Percentiles rank a stretch among this genome's conserved stretches.
These are phyloP conservation scores for Bonnemaisonia californica DNA, from an alignment of 31 red algal species.

Conservation along the genomic window DNA sequence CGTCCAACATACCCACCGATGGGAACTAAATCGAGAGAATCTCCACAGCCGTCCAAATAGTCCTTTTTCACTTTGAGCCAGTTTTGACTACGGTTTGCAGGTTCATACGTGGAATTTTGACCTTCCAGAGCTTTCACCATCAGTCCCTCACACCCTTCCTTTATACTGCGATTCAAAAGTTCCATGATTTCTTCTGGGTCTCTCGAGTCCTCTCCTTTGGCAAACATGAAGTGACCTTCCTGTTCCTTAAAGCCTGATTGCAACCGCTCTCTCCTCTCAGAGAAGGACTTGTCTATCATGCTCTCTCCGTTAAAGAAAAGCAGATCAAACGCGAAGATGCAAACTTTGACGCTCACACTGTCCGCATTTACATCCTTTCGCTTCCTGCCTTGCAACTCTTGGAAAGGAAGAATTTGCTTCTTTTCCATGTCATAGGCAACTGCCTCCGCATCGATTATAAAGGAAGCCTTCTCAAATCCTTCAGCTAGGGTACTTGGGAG, in stretches of 20 bases:
- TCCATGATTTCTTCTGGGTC: slow-evolving; percentile 85
- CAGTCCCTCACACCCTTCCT: slow-evolving; percentile 95
- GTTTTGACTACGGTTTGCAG: slow-evolving; percentile 94
- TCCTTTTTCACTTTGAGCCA: slow-evolving; percentile 99
- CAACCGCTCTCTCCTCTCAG: slow-evolving; percentile 51
- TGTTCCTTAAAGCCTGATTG: slow-evolving; percentile 53
- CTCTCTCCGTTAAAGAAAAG: slow-evolving; percentile 85
- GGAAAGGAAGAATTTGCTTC: slow-evolving; percentile 85
- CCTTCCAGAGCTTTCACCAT: slow-evolving; percentile 98
- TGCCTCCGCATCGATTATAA: slow-evolving; percentile 95
- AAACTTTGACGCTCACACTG: slow-evolving; percentile 89
- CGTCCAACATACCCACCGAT: slow-evolving; percentile 92
- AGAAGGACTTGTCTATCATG: slow-evolving; percentile 68
- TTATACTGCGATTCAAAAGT: slow-evolving; percentile 82
- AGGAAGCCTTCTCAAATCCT: slow-evolving; percentile 47
- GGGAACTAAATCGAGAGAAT: slow-evolving; percentile 96
- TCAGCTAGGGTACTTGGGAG: slow-evolving; percentile 51
- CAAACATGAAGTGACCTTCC: slow-evolving; percentile 88
- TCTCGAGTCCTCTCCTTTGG: slow-evolving; percentile 66
- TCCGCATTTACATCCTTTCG: slow-evolving; percentile 87
- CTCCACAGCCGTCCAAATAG: slow-evolving; percentile 91
- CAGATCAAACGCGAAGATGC: slow-evolving; percentile 97
- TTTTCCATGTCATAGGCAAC: slow-evolving; percentile 86
- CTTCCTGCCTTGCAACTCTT: slow-evolving; percentile 86
- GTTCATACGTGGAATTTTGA: slow-evolving; percentile 90